Percentiles rank a stretch among this genome's conserved stretches.
These are phyloP conservation scores for Zoysia pacifica DNA, from an alignment of 176 grass and related monocot genomes.

Conservation along the genomic window DNA sequence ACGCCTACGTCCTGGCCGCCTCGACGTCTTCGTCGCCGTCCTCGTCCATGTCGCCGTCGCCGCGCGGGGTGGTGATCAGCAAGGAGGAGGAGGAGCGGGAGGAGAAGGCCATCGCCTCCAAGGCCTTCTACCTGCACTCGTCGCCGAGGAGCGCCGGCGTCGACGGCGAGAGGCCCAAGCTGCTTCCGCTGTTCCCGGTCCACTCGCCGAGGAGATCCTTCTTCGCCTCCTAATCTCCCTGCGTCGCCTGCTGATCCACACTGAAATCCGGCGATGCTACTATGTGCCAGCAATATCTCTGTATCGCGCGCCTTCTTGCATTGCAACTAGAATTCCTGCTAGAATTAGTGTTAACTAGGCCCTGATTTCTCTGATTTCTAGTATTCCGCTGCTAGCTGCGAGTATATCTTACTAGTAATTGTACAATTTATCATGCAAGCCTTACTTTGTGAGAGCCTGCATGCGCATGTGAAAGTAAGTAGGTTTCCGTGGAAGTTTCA, in stretches of 20 bases:
- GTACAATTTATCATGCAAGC: neutral
- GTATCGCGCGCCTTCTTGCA: neutral
- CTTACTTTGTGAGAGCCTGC: neutral
- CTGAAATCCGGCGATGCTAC: conserved; percentile 26
- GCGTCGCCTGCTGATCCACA: neutral
- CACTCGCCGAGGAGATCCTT: conserved; percentile 37
- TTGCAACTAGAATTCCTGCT: neutral
- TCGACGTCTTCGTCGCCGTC: neutral
- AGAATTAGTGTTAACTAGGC: conserved; percentile 14
- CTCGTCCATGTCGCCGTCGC: conserved; percentile 39
- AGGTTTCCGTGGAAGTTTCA: neutral
- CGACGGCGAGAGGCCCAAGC: conserved; percentile 46
- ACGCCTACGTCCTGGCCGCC: conserved; percentile 36
- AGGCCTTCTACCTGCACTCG: conserved; percentile 78
- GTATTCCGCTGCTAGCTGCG: no score
- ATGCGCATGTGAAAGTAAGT: neutral
- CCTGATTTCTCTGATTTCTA: neutral
- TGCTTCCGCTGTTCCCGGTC: conserved; percentile 75
- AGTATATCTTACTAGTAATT: neutral
- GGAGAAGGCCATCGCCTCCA: conserved; percentile 79
- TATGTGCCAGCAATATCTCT: neutral
- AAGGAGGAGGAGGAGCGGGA: conserved; percentile 65
- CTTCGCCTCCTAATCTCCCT: neutral
- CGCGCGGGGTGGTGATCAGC: conserved; percentile 52
- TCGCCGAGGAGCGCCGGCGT: conserved; percentile 31